Base-by-base conservation (phyloP, 768 basidiomycete genomes). In the Panus rudis region DNA sequence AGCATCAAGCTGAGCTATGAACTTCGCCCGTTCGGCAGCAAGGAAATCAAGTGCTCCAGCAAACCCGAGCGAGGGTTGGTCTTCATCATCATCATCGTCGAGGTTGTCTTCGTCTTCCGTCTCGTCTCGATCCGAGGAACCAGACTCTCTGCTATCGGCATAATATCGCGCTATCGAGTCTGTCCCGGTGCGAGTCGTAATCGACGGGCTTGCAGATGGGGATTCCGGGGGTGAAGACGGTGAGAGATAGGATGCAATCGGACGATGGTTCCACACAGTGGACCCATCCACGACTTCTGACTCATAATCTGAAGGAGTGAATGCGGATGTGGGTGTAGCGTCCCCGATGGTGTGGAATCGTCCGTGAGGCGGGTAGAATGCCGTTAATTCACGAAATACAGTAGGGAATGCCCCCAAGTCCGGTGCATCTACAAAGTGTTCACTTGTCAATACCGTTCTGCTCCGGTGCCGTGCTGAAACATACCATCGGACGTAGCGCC, bases 21-120 rank as follows among this genome's bases (percentile, higher is more conserved):
- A 45, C 48, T 58, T 58, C 28, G 42, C 58, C 41, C 58, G 52
- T 32, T 64, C 57, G 6, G 78, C 80, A 33, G 67, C 72, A 49
- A 76, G 69, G 47, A 87, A 90, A n/a, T 73, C 75, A 12, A 90
- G 68, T 0, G 82, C 84, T 46, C 79, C 78, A 45, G 84, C 84
- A 13, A 90, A 74, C 0, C 87, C 87, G 12, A 90, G 62, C 3
- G 82, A 85, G 0, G 87, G 85, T 35, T 75, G 69, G 21, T 65
- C 67, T 13, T 56, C 39, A 10, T 52, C 46, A 17, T 69, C 67
- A 2, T 52, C 47, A 21, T 52, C 59, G 40, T 56, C 55, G 14
- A 55, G 43, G 20, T 26, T 55, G 28, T 56, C 58, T 0, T 48
- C 46, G 41, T 57, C 53, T 6, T 56, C 52, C 31, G 51, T 47